Base-by-base conservation (phyloP, 495 filamentous ascomycete genomes). In the Parachaetomium inaequale region DNA sequence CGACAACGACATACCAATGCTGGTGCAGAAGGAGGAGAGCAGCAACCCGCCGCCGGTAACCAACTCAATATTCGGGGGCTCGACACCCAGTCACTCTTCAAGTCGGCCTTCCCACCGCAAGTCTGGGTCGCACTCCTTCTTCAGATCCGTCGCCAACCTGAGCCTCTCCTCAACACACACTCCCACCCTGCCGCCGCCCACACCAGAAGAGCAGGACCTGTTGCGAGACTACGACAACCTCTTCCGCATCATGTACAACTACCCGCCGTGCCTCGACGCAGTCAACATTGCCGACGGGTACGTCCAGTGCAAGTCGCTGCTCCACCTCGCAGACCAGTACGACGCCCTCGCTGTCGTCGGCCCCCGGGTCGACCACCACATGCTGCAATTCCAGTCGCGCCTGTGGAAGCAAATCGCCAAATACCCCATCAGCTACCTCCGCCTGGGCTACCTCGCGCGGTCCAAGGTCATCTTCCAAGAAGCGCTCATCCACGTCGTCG, bases 381-480 rank as follows among this genome's bases (percentile, higher is more conserved):
- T 97, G 4, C 79, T 97, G 2, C 91, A 92, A 59, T 97, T 96
- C 74, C 90, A 92, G 62, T 88, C 87, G 29, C 82, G 90, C 17
- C 82, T 96, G 0, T 96, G 91, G 85, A 93, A 93, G 70, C 92
- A 96, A 68, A 94, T 96, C 59, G 90, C 91, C 40, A 96, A 95
- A 73, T 96, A 96, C 70, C 92, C 92, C 19, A 89, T 93, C 17
- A 88, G 84, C 68, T 97, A 97, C 69, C 84, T 97, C 14, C 92
- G 92, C 50, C 82, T 97, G 4, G 92, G 92, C 23, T 96, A 92
- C 67, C 78, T 96, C 21, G 88, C 91, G 6, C 85, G 91, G 43
- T 89, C 85, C 60, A 89, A 90, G 64, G 86, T 90, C 57, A 95
- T 96, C 63, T 96, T 95, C 72, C 84, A 89, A 52, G 92, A 96